Conservation (phyloP, 805 yeast species). For the Naumovozyma dairenensis region DNA sequence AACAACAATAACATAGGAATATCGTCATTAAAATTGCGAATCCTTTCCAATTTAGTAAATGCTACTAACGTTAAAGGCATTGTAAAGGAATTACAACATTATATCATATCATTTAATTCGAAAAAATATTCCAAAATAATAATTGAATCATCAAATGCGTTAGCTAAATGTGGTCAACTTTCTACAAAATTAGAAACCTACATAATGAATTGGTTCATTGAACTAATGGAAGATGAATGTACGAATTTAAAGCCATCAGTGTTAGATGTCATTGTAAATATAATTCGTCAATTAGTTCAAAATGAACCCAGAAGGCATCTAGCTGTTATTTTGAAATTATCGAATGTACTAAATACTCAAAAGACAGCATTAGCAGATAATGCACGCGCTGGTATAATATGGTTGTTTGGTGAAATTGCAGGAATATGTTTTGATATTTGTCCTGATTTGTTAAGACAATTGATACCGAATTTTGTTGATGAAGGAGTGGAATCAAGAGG, state of each 20-base stretch:
- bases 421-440: conserved; percentile 40
- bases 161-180: conserved; percentile 51
- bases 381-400: conserved; percentile 76
- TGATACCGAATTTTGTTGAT: conserved; percentile 42
- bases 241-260: conserved; percentile 23
- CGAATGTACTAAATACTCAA: conserved; percentile 25
- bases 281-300: conserved; percentile 64
- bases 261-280: conserved; percentile 58
- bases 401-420: conserved; percentile 84
- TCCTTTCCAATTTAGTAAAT: conserved; percentile 49
- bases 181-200: conserved; percentile 40
- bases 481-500: conserved; percentile 54
- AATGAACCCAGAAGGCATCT: conserved; percentile 44
- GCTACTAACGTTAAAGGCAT: conserved; percentile 42
- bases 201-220: conserved; percentile 56
- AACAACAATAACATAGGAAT: conserved; percentile 36
- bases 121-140: conserved; percentile 25
- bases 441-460: conserved; percentile 63
- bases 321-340: conserved; percentile 45
- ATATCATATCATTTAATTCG: conserved; percentile 23
- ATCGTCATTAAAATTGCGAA: conserved; percentile 47
- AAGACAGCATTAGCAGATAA: conserved; percentile 26
- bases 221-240: conserved; percentile 30
- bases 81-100: conserved; percentile 54
- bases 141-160: conserved; percentile 45